A percentile compares a stretch with the other conserved stretches of the same genome.
phyloP scores from a whole-genome alignment of 352 stramenopile genomes.

The Pythium rishiriense region DNA sequence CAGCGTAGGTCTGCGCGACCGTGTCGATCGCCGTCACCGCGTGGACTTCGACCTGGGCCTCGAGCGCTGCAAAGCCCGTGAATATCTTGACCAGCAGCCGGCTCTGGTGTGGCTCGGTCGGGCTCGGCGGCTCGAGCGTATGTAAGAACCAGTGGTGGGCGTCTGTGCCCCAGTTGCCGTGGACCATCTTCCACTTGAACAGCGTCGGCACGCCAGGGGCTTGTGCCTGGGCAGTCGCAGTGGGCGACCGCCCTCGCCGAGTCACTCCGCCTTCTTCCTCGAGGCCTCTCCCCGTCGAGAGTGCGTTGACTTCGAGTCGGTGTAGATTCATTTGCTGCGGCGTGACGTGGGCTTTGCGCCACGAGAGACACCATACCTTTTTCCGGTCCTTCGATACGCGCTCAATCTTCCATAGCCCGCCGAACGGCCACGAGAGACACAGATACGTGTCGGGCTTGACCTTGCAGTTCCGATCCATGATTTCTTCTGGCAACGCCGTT shows the following conservation, averaged over 20 bases:
- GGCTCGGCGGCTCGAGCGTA: constrained; percentile 34
- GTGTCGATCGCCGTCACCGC: constrained; percentile 32
- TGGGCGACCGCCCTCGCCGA: not conserved
- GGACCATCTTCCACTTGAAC: constrained; percentile 64
- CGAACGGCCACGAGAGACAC: constrained; percentile 47
- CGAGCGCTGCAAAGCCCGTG: constrained; percentile 23
- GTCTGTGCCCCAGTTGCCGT: constrained; percentile 39
- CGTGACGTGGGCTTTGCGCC: constrained; percentile 46
- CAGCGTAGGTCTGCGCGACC: constrained; percentile 30
- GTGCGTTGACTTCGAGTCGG: constrained; percentile 29
- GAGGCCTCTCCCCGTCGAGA: constrained; percentile 17
- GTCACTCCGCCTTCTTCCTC: no score
- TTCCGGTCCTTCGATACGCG: constrained; percentile 28
- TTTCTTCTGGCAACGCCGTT: no score
- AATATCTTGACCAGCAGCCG: constrained; percentile 22
- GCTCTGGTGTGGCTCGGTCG: not conserved
- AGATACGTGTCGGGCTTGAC: constrained; percentile 12
- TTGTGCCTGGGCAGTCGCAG: not conserved
- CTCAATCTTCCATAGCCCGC: constrained; percentile 57
- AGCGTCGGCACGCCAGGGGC: constrained; percentile 20
- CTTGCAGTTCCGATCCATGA: no score
- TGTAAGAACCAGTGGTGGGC: constrained; percentile 54
- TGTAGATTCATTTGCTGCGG: constrained; percentile 15
- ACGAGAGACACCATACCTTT: constrained; percentile 41
- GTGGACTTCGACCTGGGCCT: constrained; percentile 30